Percentiles rank a stretch among this genome's conserved stretches.
phyloP scores from a whole-genome alignment of 208 protist genomes.

The Acanthamoeba castellanii region DNA sequence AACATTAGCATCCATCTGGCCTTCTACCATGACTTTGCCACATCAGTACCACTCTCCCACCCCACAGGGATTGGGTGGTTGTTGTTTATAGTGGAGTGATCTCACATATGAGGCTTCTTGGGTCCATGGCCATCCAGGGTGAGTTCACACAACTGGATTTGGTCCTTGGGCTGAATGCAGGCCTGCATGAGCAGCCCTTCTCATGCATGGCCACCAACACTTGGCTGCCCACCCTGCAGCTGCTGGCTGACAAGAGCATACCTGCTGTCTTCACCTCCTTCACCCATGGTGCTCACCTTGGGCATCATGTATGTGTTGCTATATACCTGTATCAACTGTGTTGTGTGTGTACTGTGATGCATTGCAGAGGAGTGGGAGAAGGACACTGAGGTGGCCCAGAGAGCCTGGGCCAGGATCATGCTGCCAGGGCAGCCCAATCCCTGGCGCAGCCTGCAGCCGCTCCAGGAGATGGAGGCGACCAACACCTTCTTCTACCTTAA shows the following conservation, averaged over 20 bases:
- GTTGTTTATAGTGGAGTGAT: not conserved
- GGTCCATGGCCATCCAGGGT: not conserved
- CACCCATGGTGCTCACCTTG: not conserved
- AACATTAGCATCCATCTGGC: not conserved
- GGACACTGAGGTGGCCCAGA: not conserved
- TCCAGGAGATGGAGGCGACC: not conserved
- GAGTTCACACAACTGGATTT: not conserved
- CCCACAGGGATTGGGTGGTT: not conserved
- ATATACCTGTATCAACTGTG: too few relatives aligned
- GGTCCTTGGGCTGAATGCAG: not conserved
- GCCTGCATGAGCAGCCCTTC: not conserved
- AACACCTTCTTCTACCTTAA: constrained; percentile 13
- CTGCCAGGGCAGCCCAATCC: not conserved
- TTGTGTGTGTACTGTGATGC: not conserved
- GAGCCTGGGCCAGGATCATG: not conserved
- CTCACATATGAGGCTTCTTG: not conserved
- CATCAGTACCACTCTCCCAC: not conserved
- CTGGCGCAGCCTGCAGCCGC: not conserved
- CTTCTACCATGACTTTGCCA: not conserved
- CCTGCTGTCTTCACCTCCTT: not conserved
- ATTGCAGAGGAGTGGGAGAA: not conserved
- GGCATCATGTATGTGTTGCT: too few relatives aligned
- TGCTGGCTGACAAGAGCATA: not conserved
- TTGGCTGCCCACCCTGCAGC: not conserved
- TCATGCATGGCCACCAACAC: not conserved